Base-by-base conservation (phyloP, 441 rosid genomes). In the Populus hybrid region DNA sequence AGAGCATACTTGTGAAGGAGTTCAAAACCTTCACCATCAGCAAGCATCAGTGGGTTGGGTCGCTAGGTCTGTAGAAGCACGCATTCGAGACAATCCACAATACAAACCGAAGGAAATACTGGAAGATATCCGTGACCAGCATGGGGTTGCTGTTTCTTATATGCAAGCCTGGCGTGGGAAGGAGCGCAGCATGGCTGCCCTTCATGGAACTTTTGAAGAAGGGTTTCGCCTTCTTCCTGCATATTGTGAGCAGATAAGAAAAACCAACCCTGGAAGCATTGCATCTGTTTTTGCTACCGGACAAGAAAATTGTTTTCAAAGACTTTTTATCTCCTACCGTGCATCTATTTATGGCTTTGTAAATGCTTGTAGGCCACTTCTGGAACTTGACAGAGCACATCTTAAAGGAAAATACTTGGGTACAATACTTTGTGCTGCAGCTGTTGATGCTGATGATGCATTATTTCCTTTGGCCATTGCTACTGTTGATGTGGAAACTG, bases 81-180 rank as follows among this genome's bases (percentile, higher is more conserved):
- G 96, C 20, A 85, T 95, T 79, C 91, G 97, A 65, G 96, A 93
- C 79, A n/a, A n/a, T n/a, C n/a, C n/a, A n/a, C n/a, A n/a, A n/a
- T n/a, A n/a, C n/a, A n/a, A n/a, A n/a, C n/a, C n/a, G n/a, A n/a
- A n/a, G n/a, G n/a, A n/a, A 95, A 95, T 95, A 67, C 84, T 95
- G 84, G 96, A 95, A 83, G 97, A 92, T 68, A 95, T 95, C 77
- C 90, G 94, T 2, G 97, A 95, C 64, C 88, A 88, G 83, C 99
- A 95, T 82, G 99, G 99, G 20, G 99, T 95, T 85, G 94, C 95
- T 8, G 99, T 95, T 74, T 95, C 99, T 73, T 93, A 92, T 79
- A 95, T 95, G 99, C 98, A 95, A 82, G 99, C 99, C 66, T 95
- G 99, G 99, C 99, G 98, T 6, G 99, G 99, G 78, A 95, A 95